Percentiles rank a stretch among this genome's conserved stretches.
phyloP scores from a whole-genome alignment of 768 basidiomycete species.

The Leucocoprinus leucothites region DNA sequence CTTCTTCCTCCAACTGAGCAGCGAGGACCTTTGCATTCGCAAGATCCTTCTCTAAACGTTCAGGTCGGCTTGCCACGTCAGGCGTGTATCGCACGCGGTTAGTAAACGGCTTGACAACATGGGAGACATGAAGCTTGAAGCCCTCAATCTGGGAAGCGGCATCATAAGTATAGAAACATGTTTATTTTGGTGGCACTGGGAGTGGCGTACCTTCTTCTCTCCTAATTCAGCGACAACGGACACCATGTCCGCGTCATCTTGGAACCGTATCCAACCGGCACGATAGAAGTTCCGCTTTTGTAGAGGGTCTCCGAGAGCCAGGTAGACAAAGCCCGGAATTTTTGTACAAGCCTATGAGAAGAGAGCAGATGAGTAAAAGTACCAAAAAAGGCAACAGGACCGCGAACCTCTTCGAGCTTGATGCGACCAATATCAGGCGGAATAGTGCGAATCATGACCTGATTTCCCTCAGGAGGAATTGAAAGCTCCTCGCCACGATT shows the following conservation, averaged over 20 bases:
- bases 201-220: constrained; percentile 71
- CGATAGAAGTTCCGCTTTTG: constrained; percentile 94
- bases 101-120: constrained; percentile 73
- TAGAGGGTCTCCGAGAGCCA: constrained; percentile 88
- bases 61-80: constrained; percentile 75
- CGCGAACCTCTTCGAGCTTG: constrained; percentile 80
- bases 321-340: constrained; percentile 80
- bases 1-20: constrained; percentile 71
- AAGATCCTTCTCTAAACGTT: constrained; percentile 79
- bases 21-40: constrained; percentile 73
- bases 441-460: constrained; percentile 94
- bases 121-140: constrained; percentile 90
- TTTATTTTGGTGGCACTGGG: neutral
- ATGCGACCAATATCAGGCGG: constrained; percentile 89
- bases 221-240: constrained; percentile 68
- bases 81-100: constrained; percentile 80
- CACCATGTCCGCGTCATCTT: constrained; percentile 80
- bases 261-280: constrained; percentile 89
- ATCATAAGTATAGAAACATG: neutral
- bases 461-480: constrained; percentile 74
- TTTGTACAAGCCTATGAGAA: constrained; percentile 63
- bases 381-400: constrained; percentile 13
- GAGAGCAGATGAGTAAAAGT: constrained; percentile 9
- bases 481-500: constrained; percentile 73
- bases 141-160: constrained; percentile 70